Percentiles rank a stretch among this genome's conserved stretches.
phyloP scores from a whole-genome alignment of 2,329 filamentous ascomycete species.

The Chrysoporthe puriensis region DNA sequence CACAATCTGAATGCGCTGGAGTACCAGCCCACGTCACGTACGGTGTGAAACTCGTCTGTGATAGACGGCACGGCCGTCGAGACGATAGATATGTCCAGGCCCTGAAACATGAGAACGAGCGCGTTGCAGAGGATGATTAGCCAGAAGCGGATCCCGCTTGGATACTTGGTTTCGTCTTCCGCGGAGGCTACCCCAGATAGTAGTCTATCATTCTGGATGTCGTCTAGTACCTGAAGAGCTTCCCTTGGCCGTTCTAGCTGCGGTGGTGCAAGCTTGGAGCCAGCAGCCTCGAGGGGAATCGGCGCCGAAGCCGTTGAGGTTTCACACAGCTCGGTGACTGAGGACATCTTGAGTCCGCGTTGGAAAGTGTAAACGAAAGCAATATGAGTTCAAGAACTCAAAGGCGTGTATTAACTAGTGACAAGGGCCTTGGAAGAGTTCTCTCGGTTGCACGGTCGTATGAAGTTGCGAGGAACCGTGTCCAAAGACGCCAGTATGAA shows the following conservation, averaged over 20 bases:
- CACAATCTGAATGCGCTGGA: conserved; percentile 24
- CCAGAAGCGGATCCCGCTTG: conserved; percentile 25
- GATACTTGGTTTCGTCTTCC: conserved; percentile 23
- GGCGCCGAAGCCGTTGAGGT: neutral
- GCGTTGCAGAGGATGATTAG: conserved; percentile 22
- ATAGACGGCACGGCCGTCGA: conserved; percentile 26
- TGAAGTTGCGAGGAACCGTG: neutral
- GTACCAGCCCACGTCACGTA: conserved; percentile 28
- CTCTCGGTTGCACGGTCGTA: neutral
- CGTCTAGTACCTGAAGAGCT: neutral
- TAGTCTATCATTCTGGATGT: neutral
- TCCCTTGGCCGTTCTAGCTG: conserved; percentile 14
- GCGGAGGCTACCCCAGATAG: neutral
- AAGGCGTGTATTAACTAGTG: neutral
- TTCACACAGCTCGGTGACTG: neutral
- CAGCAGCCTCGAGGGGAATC: neutral
- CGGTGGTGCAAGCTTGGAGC: neutral
- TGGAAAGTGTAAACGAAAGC: neutral
- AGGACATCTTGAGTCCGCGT: neutral
- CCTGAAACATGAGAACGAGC: conserved; percentile 21
- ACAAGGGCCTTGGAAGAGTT: neutral
- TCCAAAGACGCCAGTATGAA: too few species aligned
- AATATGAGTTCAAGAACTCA: neutral
- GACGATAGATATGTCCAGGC: conserved; percentile 24
- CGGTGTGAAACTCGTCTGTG: conserved; percentile 28